These are phyloP conservation scores for Penicillium brasilianum DNA, from an alignment of 2,329 filamentous ascomycete species.

Conservation along the genomic window DNA sequence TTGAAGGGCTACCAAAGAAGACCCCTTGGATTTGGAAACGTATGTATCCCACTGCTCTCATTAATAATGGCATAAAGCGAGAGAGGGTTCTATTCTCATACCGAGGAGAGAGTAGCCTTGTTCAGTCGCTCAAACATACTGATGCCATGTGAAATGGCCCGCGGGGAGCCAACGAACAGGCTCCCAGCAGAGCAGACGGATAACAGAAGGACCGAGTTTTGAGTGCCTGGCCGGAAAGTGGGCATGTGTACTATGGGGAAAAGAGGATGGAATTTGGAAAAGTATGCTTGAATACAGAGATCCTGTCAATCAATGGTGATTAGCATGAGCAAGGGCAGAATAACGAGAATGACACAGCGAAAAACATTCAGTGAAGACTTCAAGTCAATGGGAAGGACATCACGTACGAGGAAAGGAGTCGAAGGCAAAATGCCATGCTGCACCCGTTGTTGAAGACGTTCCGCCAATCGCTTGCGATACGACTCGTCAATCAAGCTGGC, in stretches of 20 bases:
- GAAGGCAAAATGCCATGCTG: conserved; percentile 22
- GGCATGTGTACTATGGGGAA: conserved; percentile 33
- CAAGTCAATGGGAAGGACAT: not conserved
- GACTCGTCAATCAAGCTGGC: conserved; percentile 17
- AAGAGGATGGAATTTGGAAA: conserved; percentile 29
- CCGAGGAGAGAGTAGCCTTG: conserved; percentile 30
- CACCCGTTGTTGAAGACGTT: conserved; percentile 21
- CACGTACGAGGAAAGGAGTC: conserved; percentile 27
- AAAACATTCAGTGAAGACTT: not conserved
- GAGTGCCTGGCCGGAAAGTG: conserved; percentile 28
- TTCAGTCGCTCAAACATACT: conserved; percentile 34
- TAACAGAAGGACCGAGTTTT: conserved; percentile 28
- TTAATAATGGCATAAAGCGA: not conserved
- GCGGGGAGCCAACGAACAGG: conserved; percentile 28
- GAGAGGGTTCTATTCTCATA: conserved; percentile 1
- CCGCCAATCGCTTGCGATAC: conserved; percentile 20
- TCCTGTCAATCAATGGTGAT: conserved; percentile 18
- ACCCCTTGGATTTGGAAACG: not conserved
- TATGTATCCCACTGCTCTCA: conserved; percentile 20
- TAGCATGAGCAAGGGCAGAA: not conserved
- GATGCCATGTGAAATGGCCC: conserved; percentile 24
- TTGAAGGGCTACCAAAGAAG: conserved; percentile 15
- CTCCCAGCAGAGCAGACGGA: conserved; percentile 34
- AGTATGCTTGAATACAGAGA: conserved; percentile 33
- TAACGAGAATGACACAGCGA: not conserved